Evolutionary conservation across 257 asterid species (phyloP).

Genomic region (Knoxia roxburghii): DNA sequence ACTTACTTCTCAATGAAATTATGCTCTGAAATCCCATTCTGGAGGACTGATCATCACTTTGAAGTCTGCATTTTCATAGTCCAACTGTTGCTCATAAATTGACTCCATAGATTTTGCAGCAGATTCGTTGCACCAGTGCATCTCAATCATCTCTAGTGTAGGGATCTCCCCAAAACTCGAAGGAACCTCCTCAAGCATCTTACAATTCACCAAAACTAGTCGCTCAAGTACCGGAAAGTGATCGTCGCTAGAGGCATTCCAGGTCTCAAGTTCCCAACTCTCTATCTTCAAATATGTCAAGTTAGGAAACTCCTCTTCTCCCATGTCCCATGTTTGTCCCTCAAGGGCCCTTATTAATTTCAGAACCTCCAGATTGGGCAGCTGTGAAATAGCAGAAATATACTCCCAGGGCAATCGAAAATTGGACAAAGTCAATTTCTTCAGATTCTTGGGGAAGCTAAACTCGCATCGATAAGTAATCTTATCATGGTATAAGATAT

Average conservation of each 20-base stretch:
- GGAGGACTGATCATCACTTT: too few relatives aligned
- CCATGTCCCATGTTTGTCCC: constrained; percentile 11
- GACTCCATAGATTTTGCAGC: background rate
- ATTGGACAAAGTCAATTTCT: constrained; percentile 13
- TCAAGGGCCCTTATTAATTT: background rate
- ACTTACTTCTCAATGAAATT: background rate
- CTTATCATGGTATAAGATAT: background rate
- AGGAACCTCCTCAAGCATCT: background rate
- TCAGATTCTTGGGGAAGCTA: constrained; percentile 15
- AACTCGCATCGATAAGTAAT: background rate
- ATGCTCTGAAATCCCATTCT: constrained; percentile 6
- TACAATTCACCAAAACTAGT: background rate
- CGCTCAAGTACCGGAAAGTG: background rate
- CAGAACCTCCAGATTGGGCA: constrained; percentile 6
- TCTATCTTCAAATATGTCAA: background rate
- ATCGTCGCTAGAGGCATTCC: background rate
- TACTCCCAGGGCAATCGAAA: constrained; percentile 4
- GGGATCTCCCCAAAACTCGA: background rate
- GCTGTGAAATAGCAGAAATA: background rate
- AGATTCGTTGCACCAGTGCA: constrained; percentile 2
- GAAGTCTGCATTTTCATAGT: background rate
- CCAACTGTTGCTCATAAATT: background rate
- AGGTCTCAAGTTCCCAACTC: background rate
- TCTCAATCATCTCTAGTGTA: background rate
- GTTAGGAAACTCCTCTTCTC: background rate